These are phyloP conservation scores for Sporobolomyces roseus DNA, from an alignment of 768 basidiomycete genomes.

Conservation along the genomic window DNA sequence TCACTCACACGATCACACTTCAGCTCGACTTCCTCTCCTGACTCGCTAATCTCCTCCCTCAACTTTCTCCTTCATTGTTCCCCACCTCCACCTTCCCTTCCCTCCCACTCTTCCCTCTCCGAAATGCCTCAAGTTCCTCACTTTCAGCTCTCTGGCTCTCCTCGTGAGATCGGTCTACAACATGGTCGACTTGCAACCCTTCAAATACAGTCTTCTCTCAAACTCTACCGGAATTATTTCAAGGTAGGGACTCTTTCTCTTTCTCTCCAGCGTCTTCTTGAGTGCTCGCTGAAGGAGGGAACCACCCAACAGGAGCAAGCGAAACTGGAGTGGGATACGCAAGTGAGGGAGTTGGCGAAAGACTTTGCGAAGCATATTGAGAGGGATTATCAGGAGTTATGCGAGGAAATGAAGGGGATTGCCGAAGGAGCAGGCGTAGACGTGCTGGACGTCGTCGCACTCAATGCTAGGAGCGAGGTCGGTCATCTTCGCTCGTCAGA, in stretches of 20 bases:
- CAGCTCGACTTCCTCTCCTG: neutral
- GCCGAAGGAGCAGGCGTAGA: neutral
- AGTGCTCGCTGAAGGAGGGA: no score
- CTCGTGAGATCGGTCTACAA: constrained; percentile 1
- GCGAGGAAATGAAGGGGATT: constrained; percentile 8
- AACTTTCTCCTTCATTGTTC: neutral
- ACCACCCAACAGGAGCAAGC: constrained; percentile 7
- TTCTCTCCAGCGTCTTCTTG: no score
- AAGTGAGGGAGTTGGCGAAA: neutral
- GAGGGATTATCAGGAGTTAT: neutral
- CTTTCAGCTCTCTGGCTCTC: constrained; percentile 2
- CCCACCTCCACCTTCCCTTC: neutral
- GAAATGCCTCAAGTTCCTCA: constrained; percentile 6
- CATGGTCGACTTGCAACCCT: neutral
- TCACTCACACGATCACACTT: neutral
- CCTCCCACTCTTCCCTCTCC: neutral
- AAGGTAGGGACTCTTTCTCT: neutral
- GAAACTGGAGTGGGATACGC: neutral
- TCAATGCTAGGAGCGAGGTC: constrained; percentile 11
- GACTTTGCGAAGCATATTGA: neutral
- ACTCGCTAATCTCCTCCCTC: neutral
- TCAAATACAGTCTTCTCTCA: neutral
- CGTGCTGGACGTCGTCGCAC: neutral
- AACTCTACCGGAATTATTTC: neutral
- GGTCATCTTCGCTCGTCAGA: no score